Evolutionary conservation across 2,329 filamentous ascomycete genomes (phyloP), one percentile per base, ranked within the genome.

Genomic region (Phaeomoniella chlamydospora): DNA sequence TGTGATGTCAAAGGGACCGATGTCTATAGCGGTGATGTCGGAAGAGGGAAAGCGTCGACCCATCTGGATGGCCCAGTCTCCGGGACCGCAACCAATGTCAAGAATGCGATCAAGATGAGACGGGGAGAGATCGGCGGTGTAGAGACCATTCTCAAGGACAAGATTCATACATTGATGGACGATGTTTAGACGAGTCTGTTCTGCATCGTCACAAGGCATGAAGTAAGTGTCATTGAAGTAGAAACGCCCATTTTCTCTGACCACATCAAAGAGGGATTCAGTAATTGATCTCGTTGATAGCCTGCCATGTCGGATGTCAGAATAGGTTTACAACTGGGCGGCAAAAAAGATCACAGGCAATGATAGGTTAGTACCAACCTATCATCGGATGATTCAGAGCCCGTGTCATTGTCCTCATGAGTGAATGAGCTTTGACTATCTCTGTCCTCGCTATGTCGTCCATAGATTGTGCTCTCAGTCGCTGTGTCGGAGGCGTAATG

Each of bases 191-290:
- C 76, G 70, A 32, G 72, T 71, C 51, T 78, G 73, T 48, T 80
- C 76, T 32, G 65, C 56, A 32, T 77, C 70, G 46, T 80, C 76
- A 50, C 77, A 78, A 11, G 76, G 76, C 65, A 79, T 75, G 50
- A 64, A 74, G 47, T 78, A 80, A 19, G 64, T 62, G 19, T 68
- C 61, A 47, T 76, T 75, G 49, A 74, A 77, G 43, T 77, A 69
- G 16, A 56, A 65, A 15, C 76, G 70, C 31, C 66, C 72, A 53
- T 80, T 69, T 42, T 79, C 73, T 41, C 68, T 58, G 37, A 71
- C 59, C 43, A 70, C 69, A 48, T 74, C 66, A 18, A 78, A 59
- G 41, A 45, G 45, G 33, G 50, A 42, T 30, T 51, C 48, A 17
- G 50, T 48, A 39, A 51, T 45, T 11, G 55, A 59, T 37, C 47